Evolutionary conservation across 1,284 basidiomycete species (phyloP).

Genomic region (Trametes polyzona): DNA sequence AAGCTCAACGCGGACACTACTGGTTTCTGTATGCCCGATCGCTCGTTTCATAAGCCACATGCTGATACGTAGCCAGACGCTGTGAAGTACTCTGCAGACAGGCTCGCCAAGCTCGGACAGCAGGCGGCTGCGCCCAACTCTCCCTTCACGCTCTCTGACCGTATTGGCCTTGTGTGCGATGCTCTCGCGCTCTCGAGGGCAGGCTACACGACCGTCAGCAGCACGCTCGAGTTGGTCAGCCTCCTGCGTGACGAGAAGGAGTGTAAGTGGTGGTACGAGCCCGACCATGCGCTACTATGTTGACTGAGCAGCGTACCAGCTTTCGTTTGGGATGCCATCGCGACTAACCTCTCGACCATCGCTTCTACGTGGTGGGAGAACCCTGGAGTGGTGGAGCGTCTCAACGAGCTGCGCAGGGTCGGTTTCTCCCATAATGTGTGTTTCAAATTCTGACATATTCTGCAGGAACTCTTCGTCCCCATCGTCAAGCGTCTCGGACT

Average conservation of each 20-base stretch:
- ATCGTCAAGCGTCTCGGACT: constrained; percentile 83
- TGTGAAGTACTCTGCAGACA: constrained; percentile 85
- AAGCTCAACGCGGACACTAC: constrained; percentile 91
- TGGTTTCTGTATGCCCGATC: constrained; percentile 76
- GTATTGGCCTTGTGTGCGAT: constrained; percentile 86
- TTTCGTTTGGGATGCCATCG: constrained; percentile 76
- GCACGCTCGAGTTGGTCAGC: constrained; percentile 74
- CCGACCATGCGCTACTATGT: too few species aligned
- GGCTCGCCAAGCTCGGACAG: constrained; percentile 77
- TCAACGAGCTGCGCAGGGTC: constrained; percentile 70
- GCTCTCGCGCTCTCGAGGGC: constrained; percentile 82
- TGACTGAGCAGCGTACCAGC: constrained; percentile 42
- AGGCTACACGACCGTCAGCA: constrained; percentile 78
- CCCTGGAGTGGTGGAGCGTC: constrained; percentile 56
- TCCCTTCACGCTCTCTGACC: constrained; percentile 81
- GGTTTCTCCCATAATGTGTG: neutral
- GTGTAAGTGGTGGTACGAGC: constrained; percentile 51
- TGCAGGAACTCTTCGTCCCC: constrained; percentile 75
- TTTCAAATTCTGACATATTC: neutral
- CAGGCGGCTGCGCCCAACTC: constrained; percentile 74
- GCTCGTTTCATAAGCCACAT: neutral
- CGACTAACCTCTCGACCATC: constrained; percentile 58
- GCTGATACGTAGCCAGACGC: constrained; percentile 51
- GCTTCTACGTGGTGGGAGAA: constrained; percentile 89
- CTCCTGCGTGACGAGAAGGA: constrained; percentile 75